Conservation (phyloP, 208 protist genomes). For the Trypanosoma cruzi region DNA sequence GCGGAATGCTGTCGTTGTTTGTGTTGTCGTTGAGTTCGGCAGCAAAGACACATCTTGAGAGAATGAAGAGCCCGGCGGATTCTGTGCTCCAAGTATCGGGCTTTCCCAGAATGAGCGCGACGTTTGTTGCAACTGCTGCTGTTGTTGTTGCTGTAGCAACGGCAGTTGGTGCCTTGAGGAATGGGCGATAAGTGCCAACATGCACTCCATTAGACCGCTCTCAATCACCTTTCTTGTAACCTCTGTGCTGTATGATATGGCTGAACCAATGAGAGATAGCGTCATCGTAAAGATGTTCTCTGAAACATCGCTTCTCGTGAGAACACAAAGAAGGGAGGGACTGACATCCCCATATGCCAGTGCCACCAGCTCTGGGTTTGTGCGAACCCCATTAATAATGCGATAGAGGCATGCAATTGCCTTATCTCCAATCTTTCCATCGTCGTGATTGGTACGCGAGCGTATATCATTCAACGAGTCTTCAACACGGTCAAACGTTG, state of each 20-base stretch:
- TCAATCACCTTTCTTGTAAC: conserved; percentile 47
- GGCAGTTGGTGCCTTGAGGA: conserved; percentile 5
- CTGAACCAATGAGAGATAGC: conserved; percentile 47
- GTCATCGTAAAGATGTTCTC: conserved; percentile 52
- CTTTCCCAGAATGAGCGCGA: neutral
- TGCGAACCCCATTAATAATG: conserved; percentile 54
- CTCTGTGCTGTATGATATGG: conserved; percentile 41
- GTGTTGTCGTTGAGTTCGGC: neutral
- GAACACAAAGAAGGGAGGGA: conserved; percentile 36
- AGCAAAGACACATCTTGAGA: neutral
- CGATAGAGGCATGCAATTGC: conserved; percentile 55
- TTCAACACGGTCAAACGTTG: conserved; percentile 50
- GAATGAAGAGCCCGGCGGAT: neutral
- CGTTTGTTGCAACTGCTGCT: no score
- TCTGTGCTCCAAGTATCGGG: neutral
- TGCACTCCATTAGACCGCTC: conserved; percentile 33
- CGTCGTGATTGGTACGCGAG: conserved; percentile 55
- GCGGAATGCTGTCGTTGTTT: conserved; percentile 3
- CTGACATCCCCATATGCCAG: conserved; percentile 57
- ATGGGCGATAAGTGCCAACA: conserved; percentile 27
- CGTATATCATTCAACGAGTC: conserved; percentile 76
- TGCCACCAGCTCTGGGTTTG: conserved; percentile 43
- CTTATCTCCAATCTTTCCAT: conserved; percentile 73
- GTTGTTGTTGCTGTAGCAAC: neutral
- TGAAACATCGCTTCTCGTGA: conserved; percentile 36